Conservation (phyloP, 2,329 filamentous ascomycete species). For the Cadophora luteo-olivacea region DNA sequence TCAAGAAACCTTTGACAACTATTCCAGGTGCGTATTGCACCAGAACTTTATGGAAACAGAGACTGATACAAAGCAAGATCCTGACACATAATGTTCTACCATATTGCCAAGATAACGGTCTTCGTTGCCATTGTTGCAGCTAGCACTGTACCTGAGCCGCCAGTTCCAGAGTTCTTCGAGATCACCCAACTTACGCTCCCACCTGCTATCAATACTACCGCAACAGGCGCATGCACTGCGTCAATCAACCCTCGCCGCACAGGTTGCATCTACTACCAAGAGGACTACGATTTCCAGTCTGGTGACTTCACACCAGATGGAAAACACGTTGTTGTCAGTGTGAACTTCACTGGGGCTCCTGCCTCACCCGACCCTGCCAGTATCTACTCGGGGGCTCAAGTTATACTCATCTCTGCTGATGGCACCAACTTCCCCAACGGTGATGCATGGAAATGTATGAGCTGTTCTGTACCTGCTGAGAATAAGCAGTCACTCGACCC, state of each 20-base stretch:
- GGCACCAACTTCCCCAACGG: background rate
- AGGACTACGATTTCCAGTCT: background rate
- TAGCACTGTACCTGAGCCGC: background rate
- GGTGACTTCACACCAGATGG: background rate
- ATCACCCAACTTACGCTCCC: background rate
- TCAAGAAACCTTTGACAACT: background rate
- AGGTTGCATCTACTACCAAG: background rate
- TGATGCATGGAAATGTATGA: background rate
- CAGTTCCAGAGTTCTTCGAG: background rate
- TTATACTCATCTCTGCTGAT: background rate
- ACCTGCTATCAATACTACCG: background rate
- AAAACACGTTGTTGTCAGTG: background rate
- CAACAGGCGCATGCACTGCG: background rate
- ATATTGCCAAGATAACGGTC: background rate
- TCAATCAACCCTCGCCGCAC: background rate
- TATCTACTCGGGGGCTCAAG: background rate
- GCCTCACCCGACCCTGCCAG: background rate
- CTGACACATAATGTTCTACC: background rate
- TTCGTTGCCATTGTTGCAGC: background rate
- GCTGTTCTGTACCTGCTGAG: background rate
- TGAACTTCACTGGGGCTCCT: background rate
- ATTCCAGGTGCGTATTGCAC: background rate
- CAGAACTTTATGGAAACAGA: background rate
- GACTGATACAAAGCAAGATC: background rate
- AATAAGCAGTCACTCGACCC: background rate